Evolutionary conservation across 2,329 filamentous ascomycete species (phyloP).

Genomic region (Apiospora marii): DNA sequence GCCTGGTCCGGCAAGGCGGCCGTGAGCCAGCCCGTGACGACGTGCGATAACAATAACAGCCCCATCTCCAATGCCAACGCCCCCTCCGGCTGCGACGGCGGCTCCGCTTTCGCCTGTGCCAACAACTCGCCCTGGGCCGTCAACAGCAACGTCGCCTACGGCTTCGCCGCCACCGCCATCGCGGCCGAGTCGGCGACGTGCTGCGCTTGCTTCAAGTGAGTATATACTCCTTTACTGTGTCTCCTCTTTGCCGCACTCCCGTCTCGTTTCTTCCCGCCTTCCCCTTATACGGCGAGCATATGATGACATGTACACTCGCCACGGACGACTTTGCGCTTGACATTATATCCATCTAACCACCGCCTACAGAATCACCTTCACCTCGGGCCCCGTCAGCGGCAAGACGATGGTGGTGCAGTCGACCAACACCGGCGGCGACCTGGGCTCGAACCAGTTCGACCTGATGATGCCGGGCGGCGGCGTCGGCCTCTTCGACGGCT

Average conservation of each 20-base stretch:
- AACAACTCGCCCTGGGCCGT: constrained; percentile 61
- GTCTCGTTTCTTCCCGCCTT: not conserved
- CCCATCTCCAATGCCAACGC: constrained; percentile 51
- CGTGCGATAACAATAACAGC: constrained; percentile 55
- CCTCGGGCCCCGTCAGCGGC: constrained; percentile 52
- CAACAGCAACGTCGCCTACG: constrained; percentile 59
- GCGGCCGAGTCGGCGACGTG: constrained; percentile 57
- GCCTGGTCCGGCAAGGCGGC: constrained; percentile 56
- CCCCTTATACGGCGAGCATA: no score
- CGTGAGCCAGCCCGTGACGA: constrained; percentile 50
- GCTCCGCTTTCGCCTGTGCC: constrained; percentile 59
- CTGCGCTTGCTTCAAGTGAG: constrained; percentile 62
- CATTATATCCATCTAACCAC: not conserved
- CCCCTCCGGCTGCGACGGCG: constrained; percentile 57
- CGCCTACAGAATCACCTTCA: constrained; percentile 41
- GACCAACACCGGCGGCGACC: constrained; percentile 63
- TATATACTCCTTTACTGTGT: constrained; percentile 21
- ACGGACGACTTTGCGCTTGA: no score
- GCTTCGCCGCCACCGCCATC: constrained; percentile 61
- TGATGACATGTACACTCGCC: no score
- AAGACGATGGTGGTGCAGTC: constrained; percentile 66
- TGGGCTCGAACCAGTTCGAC: constrained; percentile 61
- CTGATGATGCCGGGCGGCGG: constrained; percentile 57
- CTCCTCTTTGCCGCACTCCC: not conserved
- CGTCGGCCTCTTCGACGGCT: constrained; percentile 57